Percentiles rank a stretch among this genome's conserved stretches.
These are phyloP conservation scores for Triticum timopheevii DNA, from an alignment of 176 grass and related monocot genomes.

Conservation along the genomic window DNA sequence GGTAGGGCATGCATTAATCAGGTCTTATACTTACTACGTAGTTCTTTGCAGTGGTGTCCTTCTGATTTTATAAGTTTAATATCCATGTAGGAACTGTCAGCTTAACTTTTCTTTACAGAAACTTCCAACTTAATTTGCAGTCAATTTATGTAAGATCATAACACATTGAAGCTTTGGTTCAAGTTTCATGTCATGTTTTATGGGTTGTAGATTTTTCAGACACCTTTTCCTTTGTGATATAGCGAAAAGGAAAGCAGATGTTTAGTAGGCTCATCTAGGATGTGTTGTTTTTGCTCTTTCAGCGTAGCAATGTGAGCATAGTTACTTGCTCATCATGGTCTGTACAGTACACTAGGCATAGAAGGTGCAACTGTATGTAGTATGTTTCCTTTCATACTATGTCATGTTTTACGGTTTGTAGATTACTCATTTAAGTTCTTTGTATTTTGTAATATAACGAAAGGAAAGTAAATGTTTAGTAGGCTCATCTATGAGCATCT, in stretches of 20 bases:
- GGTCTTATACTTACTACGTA: background rate
- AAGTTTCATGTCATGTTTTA: constrained; percentile 21
- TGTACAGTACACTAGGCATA: background rate
- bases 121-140: background rate
- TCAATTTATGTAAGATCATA: background rate
- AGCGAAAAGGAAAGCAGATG: too few species aligned
- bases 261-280: background rate
- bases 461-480: background rate
- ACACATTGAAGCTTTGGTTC: background rate
- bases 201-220: background rate
- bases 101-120: background rate
- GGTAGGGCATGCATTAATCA: constrained; percentile 11
- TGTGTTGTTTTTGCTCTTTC: background rate
- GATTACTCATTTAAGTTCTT: constrained; percentile 10
- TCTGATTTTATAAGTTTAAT: background rate
- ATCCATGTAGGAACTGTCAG: background rate
- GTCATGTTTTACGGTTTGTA: background rate
- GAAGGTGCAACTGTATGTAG: constrained; percentile 12
- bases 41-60: background rate
- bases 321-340: background rate
- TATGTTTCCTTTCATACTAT: background rate
- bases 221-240: constrained; percentile 8
- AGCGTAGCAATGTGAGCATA: background rate
- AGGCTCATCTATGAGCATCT: background rate
- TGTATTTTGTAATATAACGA: background rate